Conservation (phyloP, 1,284 basidiomycete species). For the Ceratobasidium sp. region DNA sequence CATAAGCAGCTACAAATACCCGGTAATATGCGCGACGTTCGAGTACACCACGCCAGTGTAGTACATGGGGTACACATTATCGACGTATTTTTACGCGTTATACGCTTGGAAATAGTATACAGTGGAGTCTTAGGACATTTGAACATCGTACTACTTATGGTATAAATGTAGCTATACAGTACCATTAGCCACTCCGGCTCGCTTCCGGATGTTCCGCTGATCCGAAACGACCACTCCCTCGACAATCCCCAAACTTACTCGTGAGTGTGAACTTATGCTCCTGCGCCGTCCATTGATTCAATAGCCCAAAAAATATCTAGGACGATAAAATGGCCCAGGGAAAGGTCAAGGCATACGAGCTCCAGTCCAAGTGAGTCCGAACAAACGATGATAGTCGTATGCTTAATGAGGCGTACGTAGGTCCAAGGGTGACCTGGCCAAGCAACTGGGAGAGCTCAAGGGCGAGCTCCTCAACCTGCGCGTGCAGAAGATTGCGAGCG, state of each 20-base stretch:
- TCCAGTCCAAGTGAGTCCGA: slow-evolving; percentile 89
- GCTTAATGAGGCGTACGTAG: slow-evolving; percentile 53
- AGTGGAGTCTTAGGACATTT: background rate
- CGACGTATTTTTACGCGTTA: background rate
- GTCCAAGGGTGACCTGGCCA: slow-evolving; percentile 97
- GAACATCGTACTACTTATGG: background rate
- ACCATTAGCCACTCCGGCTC: slow-evolving; percentile 15
- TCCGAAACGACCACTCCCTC: slow-evolving; percentile 20
- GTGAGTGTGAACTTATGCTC: slow-evolving; percentile 30
- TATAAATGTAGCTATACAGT: slow-evolving; percentile 9
- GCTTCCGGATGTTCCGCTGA: slow-evolving; percentile 30
- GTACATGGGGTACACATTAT: too few relatives aligned
- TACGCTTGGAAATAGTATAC: background rate
- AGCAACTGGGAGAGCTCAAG: slow-evolving; percentile 96
- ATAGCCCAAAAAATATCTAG: background rate
- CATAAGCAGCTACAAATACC: background rate
- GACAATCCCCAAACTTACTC: slow-evolving; percentile 29
- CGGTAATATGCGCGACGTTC: background rate
- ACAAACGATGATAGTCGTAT: slow-evolving; percentile 25
- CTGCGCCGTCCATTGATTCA: background rate
- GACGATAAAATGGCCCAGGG: slow-evolving; percentile 46
- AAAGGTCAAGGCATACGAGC: slow-evolving; percentile 95
- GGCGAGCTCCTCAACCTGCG: slow-evolving; percentile 91
- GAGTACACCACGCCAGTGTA: too few relatives aligned
- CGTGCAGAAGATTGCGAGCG: slow-evolving; percentile 98